Evolutionary conservation across 331 rosid species (phyloP).

Genomic region (Phaseolus coccineus): DNA sequence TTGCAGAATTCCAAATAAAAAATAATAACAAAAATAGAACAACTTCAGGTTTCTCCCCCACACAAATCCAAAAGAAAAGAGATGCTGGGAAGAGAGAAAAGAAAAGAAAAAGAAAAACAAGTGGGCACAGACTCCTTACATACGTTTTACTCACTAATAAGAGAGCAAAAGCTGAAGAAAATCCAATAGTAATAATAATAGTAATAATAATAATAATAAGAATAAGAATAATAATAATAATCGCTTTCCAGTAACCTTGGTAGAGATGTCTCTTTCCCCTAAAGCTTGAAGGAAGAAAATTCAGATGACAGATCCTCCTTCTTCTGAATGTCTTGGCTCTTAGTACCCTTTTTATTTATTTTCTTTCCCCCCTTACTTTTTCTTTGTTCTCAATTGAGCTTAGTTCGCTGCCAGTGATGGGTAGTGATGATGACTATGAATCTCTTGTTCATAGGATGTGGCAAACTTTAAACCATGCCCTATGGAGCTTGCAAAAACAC

Average conservation of each 20-base stretch:
- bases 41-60: slow-evolving; percentile 1
- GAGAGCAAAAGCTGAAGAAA: slow-evolving; percentile 35
- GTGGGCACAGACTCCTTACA: slow-evolving; percentile 29
- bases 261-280: slow-evolving; percentile 74
- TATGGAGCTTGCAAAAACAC: slow-evolving; percentile 3
- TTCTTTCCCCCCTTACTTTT: slow-evolving; percentile 20
- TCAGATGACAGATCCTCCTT: slow-evolving; percentile 45
- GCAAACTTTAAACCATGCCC: slow-evolving; percentile 48
- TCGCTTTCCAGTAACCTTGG: slow-evolving; percentile 54
- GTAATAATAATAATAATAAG: background rate
- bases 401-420: slow-evolving; percentile 37
- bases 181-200: slow-evolving; percentile 30
- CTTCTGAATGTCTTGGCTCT: slow-evolving; percentile 14
- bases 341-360: slow-evolving; percentile 5
- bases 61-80: slow-evolving; percentile 51
- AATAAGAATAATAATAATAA: slow-evolving; percentile 13
- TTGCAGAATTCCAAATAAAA: slow-evolving; percentile 39
- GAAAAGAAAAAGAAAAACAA: background rate
- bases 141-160: background rate
- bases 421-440: slow-evolving; percentile 32
- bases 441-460: slow-evolving; percentile 42
- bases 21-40: slow-evolving; percentile 1
- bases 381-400: slow-evolving; percentile 19
- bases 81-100: slow-evolving; percentile 32
- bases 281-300: slow-evolving; percentile 48